Evolutionary conservation across 1,139 yeast genomes (phyloP).

Genomic region (Hansenula lynferdii): DNA sequence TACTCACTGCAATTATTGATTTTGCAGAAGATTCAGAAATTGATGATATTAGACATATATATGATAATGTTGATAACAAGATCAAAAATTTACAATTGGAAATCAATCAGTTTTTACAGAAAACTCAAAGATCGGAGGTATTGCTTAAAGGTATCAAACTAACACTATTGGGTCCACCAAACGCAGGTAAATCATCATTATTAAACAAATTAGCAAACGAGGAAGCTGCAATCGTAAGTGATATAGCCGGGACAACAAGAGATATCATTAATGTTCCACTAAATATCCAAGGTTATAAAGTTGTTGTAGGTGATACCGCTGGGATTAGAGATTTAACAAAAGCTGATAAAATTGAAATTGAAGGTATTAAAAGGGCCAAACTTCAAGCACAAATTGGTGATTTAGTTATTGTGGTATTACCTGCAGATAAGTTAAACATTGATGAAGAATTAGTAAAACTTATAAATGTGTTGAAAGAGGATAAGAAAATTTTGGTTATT

Average conservation of each 20-base stretch:
- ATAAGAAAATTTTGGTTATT: constrained; percentile 36
- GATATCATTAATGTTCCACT: constrained; percentile 80
- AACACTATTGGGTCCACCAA: constrained; percentile 85
- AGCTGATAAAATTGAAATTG: constrained; percentile 62
- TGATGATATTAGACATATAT: constrained; percentile 49
- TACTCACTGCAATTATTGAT: constrained; percentile 84
- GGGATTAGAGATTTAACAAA: constrained; percentile 61
- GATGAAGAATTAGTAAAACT: constrained; percentile 34
- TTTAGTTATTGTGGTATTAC: constrained; percentile 46
- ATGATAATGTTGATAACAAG: constrained; percentile 43
- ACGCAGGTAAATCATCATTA: constrained; percentile 92
- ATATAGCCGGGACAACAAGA: constrained; percentile 91
- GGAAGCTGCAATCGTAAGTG: constrained; percentile 89
- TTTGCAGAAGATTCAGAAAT: constrained; percentile 94
- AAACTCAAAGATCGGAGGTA: constrained; percentile 56
- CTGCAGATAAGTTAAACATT: constrained; percentile 33
- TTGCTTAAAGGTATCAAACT: constrained; percentile 70
- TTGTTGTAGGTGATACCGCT: constrained; percentile 88
- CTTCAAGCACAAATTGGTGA: constrained; percentile 55
- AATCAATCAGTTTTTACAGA: constrained; percentile 43
- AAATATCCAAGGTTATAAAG: constrained; percentile 81
- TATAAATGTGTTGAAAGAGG: constrained; percentile 27
- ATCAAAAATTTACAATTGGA: constrained; percentile 39
- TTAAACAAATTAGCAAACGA: constrained; percentile 68
- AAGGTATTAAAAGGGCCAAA: constrained; percentile 81